These are phyloP conservation scores for Vicia faba DNA, from an alignment of 306 rosid species.

Conservation along the genomic window DNA sequence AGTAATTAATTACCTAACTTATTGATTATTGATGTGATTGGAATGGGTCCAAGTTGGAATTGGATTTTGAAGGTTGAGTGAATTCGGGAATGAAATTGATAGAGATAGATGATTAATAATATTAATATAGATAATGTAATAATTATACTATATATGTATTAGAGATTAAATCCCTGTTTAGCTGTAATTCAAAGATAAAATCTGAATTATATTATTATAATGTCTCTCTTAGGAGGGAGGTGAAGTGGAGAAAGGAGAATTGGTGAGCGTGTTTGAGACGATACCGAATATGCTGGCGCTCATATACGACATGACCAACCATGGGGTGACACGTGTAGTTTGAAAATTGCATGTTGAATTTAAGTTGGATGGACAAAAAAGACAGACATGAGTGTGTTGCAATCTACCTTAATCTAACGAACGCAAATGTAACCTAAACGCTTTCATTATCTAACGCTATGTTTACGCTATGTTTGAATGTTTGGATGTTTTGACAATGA, in stretches of 20 bases:
- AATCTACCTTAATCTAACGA: background rate
- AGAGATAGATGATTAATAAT: background rate
- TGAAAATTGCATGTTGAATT: background rate
- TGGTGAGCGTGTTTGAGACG: background rate
- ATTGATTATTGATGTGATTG: background rate
- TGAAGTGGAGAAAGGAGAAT: background rate
- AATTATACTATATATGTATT: too few relatives aligned
- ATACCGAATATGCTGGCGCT: background rate
- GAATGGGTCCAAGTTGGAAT: background rate
- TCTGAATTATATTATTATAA: background rate
- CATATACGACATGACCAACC: background rate
- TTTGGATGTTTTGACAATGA: too few relatives aligned
- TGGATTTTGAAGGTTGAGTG: background rate
- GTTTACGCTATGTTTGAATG: too few relatives aligned
- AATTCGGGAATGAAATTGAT: background rate
- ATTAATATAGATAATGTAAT: too few relatives aligned
- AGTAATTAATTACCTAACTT: conserved; percentile 1
- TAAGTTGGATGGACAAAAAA: background rate
- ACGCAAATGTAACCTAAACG: background rate
- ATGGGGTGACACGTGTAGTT: background rate
- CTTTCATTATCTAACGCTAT: background rate
- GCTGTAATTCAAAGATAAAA: background rate
- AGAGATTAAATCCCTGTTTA: background rate
- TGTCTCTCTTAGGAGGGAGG: background rate
- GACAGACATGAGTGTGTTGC: background rate